Base-by-base conservation (phyloP, 495 filamentous ascomycete genomes). In the Apiosordaria backusii region DNA sequence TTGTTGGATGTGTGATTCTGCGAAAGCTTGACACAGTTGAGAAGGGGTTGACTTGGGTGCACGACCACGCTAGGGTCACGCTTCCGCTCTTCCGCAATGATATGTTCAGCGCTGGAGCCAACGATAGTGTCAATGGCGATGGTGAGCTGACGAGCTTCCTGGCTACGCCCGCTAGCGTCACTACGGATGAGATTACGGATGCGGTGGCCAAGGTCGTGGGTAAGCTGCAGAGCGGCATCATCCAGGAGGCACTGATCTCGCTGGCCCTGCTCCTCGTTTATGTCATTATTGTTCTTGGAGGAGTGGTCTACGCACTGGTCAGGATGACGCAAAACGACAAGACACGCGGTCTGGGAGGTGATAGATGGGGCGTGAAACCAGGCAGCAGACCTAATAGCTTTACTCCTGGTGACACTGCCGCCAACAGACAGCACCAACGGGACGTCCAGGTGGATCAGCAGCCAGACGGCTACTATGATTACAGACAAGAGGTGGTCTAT, bases 11-110 rank as follows among this genome's bases (percentile, higher is more conserved):
- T 68, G 72, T 96, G 13, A 83, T 96, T 63, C 86, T 83, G n/a
- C 75, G 92, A 65, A 93, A 94, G 78, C 76, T 94, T 65, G 85
- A 86, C 16, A 80, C 87, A 13, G 83, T 98, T 67, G 82, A 98
- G 73, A 87, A 89, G 69, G 95, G 90, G 9, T 85, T 98, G 0
- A 96, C 90, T 0, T 99, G 93, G 92, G 89, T 96, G 35, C 82
- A 87, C 64, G 89, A 98, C 69, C 74, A 97, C 70, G 93, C 96
- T 1, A 85, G 96, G 60, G 83, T 99, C 68, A 78, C 86, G 65
- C 89, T 99, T 71, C 95, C 96, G 0, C 73, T 84, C 22, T 85
- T 98, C 29, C 83, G 85, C 25, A 87, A 91, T 72, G 83, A 97
- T 71, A 90, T 89, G 26, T 97, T 99, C 82, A 92, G 91, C 60